phyloP scores from a whole-genome alignment of 805 yeast species.

The Naumovozyma baii region DNA sequence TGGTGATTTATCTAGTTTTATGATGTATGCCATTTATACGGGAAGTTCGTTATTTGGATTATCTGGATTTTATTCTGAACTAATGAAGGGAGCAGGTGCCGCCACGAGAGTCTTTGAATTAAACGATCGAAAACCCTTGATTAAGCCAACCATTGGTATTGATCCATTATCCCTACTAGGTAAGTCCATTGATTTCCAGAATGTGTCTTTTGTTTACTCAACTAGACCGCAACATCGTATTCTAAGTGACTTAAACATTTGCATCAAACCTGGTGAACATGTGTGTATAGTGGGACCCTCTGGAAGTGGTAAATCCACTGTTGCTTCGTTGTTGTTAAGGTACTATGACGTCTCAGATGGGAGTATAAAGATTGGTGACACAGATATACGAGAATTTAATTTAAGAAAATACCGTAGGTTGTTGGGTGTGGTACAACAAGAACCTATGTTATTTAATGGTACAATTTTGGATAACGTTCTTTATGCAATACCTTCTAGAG shows the following conservation, averaged over 20 bases:
- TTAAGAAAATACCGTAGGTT: slow-evolving; percentile 63
- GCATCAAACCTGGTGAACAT: slow-evolving; percentile 70
- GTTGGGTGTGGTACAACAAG: slow-evolving; percentile 89
- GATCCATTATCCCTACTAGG: slow-evolving; percentile 26
- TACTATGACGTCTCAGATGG: slow-evolving; percentile 76
- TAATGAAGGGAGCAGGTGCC: slow-evolving; percentile 97
- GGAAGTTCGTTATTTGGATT: slow-evolving; percentile 89
- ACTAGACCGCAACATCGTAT: slow-evolving; percentile 66
- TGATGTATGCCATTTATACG: slow-evolving; percentile 91
- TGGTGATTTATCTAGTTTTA: slow-evolving; percentile 85
- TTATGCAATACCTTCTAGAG: slow-evolving; percentile 48
- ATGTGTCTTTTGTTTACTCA: slow-evolving; percentile 71
- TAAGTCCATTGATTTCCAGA: slow-evolving; percentile 42
- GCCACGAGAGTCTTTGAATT: slow-evolving; percentile 85
- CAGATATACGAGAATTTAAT: slow-evolving; percentile 53
- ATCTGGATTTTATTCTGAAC: slow-evolving; percentile 83
- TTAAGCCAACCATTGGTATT: slow-evolving; percentile 56
- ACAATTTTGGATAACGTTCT: slow-evolving; percentile 72
- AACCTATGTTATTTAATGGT: slow-evolving; percentile 82
- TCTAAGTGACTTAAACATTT: slow-evolving; percentile 50
- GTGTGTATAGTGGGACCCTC: slow-evolving; percentile 95
- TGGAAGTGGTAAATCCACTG: slow-evolving; percentile 91
- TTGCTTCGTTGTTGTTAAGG: slow-evolving; percentile 67
- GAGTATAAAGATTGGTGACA: slow-evolving; percentile 50
- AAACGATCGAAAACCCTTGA: slow-evolving; percentile 64